phyloP scores from a whole-genome alignment of 2,329 filamentous ascomycete genomes.

The Bipolaris sorokiniana region DNA sequence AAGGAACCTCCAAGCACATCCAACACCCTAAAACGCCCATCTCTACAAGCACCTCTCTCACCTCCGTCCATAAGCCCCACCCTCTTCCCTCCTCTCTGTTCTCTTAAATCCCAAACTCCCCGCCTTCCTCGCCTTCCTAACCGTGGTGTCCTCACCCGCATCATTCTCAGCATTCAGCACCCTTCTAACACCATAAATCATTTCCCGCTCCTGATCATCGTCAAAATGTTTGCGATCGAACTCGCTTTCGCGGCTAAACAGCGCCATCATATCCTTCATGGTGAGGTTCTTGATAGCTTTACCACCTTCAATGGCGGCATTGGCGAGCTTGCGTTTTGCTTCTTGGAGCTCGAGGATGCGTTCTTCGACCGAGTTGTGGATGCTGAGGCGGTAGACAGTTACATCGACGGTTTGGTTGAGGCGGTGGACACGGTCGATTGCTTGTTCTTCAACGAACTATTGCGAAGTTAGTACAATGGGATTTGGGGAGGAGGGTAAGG shows the following conservation, averaged over 20 bases:
- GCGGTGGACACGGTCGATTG: constrained; percentile 97
- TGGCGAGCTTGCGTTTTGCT: constrained; percentile 89
- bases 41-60: not conserved
- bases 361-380: constrained; percentile 86
- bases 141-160: constrained; percentile 15
- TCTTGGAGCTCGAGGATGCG: constrained; percentile 94
- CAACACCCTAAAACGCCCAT: too few species aligned
- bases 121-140: constrained; percentile 30
- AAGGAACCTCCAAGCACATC: not conserved
- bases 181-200: constrained; percentile 44
- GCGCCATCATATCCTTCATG: constrained; percentile 88
- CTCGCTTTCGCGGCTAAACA: constrained; percentile 78
- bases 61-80: constrained; percentile 49
- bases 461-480: not conserved
- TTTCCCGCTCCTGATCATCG: constrained; percentile 40
- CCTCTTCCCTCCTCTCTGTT: constrained; percentile 37
- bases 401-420: constrained; percentile 96
- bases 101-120: constrained; percentile 35
- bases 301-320: constrained; percentile 84
- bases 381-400: constrained; percentile 91
- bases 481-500: not conserved
- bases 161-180: constrained; percentile 31
- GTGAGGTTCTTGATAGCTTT: constrained; percentile 82
- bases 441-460: constrained; percentile 96
- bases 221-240: constrained; percentile 52